Evolutionary conservation across 169 alveolate genomes (phyloP).

Genomic region (Amoebophrya sp.): DNA sequence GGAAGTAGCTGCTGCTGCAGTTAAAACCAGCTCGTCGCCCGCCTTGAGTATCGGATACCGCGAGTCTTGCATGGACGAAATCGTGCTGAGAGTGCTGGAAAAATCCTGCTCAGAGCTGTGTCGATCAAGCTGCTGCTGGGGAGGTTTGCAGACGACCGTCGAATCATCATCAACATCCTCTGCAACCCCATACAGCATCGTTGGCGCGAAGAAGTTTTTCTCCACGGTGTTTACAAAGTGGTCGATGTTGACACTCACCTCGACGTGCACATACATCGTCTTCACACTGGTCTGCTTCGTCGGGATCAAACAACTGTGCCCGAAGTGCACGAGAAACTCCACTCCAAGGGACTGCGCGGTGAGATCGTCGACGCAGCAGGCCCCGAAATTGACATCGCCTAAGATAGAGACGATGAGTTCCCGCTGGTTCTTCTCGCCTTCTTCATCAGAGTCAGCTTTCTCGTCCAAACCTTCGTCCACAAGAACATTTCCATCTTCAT

Average conservation of each 20-base stretch:
- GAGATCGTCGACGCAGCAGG: conserved; percentile 97
- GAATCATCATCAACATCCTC: too few species aligned
- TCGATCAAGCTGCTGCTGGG: too few species aligned
- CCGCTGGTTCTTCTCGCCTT: not conserved
- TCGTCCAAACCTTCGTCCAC: not conserved
- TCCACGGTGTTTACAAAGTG: not conserved
- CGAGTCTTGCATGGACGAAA: too few species aligned
- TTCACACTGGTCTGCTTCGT: conserved; percentile 4
- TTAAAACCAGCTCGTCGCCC: too few species aligned
- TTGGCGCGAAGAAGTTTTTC: not conserved
- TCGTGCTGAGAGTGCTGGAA: too few species aligned
- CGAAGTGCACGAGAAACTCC: conserved; percentile 94
- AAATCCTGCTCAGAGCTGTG: too few species aligned
- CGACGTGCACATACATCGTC: not conserved
- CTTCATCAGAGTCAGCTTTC: not conserved
- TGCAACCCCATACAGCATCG: too few species aligned
- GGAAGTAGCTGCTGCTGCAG: too few species aligned
- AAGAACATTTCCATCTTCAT: too few species aligned
- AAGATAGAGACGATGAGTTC: conserved; percentile 48
- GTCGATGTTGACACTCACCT: not conserved
- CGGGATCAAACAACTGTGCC: conserved; percentile 96
- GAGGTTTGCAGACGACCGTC: too few species aligned
- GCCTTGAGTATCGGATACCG: too few species aligned
- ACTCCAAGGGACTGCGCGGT: conserved; percentile 72
- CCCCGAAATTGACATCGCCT: conserved; percentile 98